Conservation (phyloP, 2,329 filamentous ascomycete species). For the Aspergillus sp. region DNA sequence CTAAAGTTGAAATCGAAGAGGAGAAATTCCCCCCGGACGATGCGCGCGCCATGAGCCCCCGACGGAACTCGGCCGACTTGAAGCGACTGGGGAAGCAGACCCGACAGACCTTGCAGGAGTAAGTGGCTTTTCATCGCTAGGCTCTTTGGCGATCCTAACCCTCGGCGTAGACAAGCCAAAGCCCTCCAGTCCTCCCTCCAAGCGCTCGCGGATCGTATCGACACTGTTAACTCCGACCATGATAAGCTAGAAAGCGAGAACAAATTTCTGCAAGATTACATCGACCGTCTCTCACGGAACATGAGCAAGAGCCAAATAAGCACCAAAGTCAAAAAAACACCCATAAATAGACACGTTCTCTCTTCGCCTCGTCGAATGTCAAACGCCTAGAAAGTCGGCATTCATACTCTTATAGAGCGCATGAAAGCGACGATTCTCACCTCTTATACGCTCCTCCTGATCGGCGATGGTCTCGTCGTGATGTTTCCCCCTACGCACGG, state of each 20-base stretch:
- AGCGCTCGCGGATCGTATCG: constrained; percentile 88
- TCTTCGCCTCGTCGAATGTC: constrained; percentile 3
- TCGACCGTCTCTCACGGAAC: constrained; percentile 87
- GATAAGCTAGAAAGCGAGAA: constrained; percentile 97
- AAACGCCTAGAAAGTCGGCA: constrained; percentile 13
- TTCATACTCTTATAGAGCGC: constrained; percentile 13
- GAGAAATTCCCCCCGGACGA: constrained; percentile 81
- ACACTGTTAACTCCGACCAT: constrained; percentile 90
- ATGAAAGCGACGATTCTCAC: neutral
- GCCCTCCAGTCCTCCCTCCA: constrained; percentile 84
- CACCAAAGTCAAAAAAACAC: constrained; percentile 51
- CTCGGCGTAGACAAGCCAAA: constrained; percentile 70
- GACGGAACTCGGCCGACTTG: constrained; percentile 85
- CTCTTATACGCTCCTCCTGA: neutral
- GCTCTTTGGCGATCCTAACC: neutral
- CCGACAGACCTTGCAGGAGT: constrained; percentile 63
- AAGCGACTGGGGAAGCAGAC: constrained; percentile 84
- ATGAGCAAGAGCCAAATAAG: constrained; percentile 58
- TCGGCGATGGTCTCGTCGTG: neutral
- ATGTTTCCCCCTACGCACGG: neutral
- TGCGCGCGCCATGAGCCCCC: constrained; percentile 90
- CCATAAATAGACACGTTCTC: constrained; percentile 31
- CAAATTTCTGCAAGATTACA: constrained; percentile 96
- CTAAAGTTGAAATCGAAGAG: constrained; percentile 69
- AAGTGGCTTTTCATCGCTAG: constrained; percentile 25